phyloP scores from a whole-genome alignment of 164 flowering plant species.

The Tetrastigma voinierianum region DNA sequence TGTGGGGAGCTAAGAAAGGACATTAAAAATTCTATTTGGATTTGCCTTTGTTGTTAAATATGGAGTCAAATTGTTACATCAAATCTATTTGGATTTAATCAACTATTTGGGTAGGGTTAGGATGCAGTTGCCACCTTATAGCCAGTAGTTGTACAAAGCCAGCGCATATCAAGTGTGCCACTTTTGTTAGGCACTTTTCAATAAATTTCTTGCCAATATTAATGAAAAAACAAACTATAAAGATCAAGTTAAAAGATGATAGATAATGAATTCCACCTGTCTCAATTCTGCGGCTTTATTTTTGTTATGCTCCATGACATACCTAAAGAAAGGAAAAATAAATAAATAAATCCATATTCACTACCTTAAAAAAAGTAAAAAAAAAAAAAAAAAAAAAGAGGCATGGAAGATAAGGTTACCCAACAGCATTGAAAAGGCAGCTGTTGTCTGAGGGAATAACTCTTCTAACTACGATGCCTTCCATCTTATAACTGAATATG shows the following conservation, averaged over 20 bases:
- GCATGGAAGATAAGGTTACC: constrained; percentile 38
- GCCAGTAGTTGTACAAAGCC: no score
- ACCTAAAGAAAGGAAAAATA: constrained; percentile 37
- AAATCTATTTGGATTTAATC: no score
- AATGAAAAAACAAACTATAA: no score
- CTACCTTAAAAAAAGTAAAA: not conserved
- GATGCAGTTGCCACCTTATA: no score
- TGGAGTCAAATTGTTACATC: no score
- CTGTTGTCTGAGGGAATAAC: constrained; percentile 98
- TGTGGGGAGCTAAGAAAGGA: no score
- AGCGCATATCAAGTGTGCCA: no score
- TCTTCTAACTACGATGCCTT: constrained; percentile 74
- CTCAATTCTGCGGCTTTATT: constrained; percentile 78
- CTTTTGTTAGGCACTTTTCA: no score
- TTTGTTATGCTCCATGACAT: constrained; percentile 92
- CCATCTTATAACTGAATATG: constrained; percentile 43
- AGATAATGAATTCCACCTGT: constrained; percentile 51
- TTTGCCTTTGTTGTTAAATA: no score
- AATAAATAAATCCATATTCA: not conserved
- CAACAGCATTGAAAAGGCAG: constrained; percentile 96
- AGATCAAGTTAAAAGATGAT: not conserved
- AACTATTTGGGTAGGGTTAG: no score
- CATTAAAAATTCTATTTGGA: no score
- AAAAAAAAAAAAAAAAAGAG: not conserved
- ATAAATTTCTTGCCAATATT: no score